These are phyloP conservation scores for Trypanosoma boissoni DNA, from an alignment of 208 protist species.

Conservation along the genomic window DNA sequence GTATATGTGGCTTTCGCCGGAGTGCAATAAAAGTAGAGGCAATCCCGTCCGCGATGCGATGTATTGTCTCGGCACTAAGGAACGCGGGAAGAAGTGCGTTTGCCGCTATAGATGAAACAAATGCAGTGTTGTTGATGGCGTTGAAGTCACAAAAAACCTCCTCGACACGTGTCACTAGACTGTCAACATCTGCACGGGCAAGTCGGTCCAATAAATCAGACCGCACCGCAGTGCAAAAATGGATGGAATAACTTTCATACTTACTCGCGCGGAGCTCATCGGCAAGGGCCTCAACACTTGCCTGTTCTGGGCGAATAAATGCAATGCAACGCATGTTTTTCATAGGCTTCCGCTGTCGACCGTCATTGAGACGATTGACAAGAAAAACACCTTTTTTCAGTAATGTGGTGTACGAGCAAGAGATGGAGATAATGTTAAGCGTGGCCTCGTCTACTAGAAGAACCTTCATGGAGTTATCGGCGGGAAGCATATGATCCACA, in stretches of 20 bases:
- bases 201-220: slow-evolving; percentile 84
- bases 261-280: slow-evolving; percentile 89
- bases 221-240: slow-evolving; percentile 91
- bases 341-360: slow-evolving; percentile 80
- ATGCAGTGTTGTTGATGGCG: slow-evolving; percentile 86
- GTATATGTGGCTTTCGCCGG: slow-evolving; percentile 59
- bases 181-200: slow-evolving; percentile 92
- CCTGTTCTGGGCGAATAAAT: slow-evolving; percentile 89
- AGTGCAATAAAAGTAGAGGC: slow-evolving; percentile 76
- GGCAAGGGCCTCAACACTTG: slow-evolving; percentile 82
- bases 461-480: slow-evolving; percentile 92
- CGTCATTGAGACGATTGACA: slow-evolving; percentile 86
- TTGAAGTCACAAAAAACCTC: slow-evolving; percentile 96
- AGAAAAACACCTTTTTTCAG: slow-evolving; percentile 97
- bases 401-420: slow-evolving; percentile 93
- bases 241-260: slow-evolving; percentile 75
- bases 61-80: slow-evolving; percentile 23
- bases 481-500: slow-evolving; percentile 56
- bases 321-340: slow-evolving; percentile 91
- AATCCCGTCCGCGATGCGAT: slow-evolving; percentile 65
- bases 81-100: slow-evolving; percentile 36
- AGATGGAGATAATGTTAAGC: slow-evolving; percentile 92
- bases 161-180: slow-evolving; percentile 88
- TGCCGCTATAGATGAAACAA: slow-evolving; percentile 51
- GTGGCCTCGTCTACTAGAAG: slow-evolving; percentile 95